Base-by-base conservation (phyloP, 2,329 filamentous ascomycete species). In the Exophiala viscosa region DNA sequence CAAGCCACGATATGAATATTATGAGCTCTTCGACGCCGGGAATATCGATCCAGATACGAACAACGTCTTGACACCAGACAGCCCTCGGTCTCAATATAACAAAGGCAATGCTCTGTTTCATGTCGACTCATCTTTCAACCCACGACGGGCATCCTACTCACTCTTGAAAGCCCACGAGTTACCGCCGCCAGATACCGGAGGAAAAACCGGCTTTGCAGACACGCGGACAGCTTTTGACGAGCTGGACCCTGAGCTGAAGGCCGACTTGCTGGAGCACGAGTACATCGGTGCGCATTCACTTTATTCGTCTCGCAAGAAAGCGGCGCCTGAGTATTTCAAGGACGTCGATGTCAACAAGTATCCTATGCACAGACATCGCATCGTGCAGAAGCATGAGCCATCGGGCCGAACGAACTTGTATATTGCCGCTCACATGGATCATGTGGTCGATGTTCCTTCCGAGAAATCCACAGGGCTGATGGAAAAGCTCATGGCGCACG, bases 21-120 rank as follows among this genome's bases (percentile, higher is more conserved):
- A 72, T 36, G 76, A 82, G 63, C 71, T 84, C 1, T 83, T 83
- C 63, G 80, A 83, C 59, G 78, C 77, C 1, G 72, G 77, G 42
- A 84, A 84, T 63, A 66, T 82, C 15, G 72, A 79, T 45, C 68
- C 69, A 1, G 72, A 79, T 31, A 58, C 56, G n/a, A 73, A 73
- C 47, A 65, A 65, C 0, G 60, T 77, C 2, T 67, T 78, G 15
- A 65, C 69, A 18, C 62, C 70, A 5, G 66, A 71, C 47, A 69
- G 52, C 44, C 33, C 48, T 2, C 44, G 56, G 10, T 49, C 56
- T 5, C 56, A 58, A 23, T 58, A 58, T 15, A 59, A 44, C 34
- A 55, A 69, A 60, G 76, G 74, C 31, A 82, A 82, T 59, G 67
- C 64, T 2, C 67, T 80, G 9, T 82, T 78, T 65, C 79, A 82